Evolutionary conservation across 345 rosid genomes (phyloP).

Genomic region (Eutrema japonicum): DNA sequence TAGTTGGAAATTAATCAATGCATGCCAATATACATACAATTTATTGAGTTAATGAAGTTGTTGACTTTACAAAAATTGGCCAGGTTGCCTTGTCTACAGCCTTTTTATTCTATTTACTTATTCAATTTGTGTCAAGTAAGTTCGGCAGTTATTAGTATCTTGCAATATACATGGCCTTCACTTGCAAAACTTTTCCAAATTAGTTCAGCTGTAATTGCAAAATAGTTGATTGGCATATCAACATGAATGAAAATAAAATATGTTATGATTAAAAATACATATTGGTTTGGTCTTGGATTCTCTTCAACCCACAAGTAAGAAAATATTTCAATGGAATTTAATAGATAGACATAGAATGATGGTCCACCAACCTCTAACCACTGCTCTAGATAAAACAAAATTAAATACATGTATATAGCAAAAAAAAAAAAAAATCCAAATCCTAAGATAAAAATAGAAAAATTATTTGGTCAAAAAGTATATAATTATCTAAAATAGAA

Average conservation of each 20-base stretch:
- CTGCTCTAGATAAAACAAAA: conserved; percentile 3
- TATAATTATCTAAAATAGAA: not conserved
- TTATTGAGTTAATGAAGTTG: conserved; percentile 7
- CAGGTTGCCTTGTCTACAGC: conserved; percentile 1
- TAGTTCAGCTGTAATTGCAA: conserved; percentile 23
- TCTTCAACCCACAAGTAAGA: conserved; percentile 23
- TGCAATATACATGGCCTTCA: conserved; percentile 29
- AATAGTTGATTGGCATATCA: conserved; percentile 12
- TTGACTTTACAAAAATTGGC: conserved; percentile 32
- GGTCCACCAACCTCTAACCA: conserved; percentile 43
- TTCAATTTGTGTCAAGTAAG: conserved; percentile 9
- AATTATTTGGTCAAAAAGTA: too few relatives aligned
- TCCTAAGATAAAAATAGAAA: conserved; percentile 10
- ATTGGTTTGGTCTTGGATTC: conserved; percentile 17
- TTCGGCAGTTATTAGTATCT: not conserved
- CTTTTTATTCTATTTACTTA: not conserved
- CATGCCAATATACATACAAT: conserved; percentile 24
- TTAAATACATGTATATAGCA: not conserved
- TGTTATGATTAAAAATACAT: not conserved
- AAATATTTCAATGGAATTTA: conserved; percentile 24
- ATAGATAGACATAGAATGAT: conserved; percentile 31
- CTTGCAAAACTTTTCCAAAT: conserved; percentile 24
- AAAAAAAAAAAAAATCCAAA: conserved; percentile 2
- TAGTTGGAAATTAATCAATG: conserved; percentile 40
- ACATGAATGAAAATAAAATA: conserved; percentile 6